Evolutionary conservation across 306 rosid species (phyloP).

Genomic region (Medicago ruthenica): DNA sequence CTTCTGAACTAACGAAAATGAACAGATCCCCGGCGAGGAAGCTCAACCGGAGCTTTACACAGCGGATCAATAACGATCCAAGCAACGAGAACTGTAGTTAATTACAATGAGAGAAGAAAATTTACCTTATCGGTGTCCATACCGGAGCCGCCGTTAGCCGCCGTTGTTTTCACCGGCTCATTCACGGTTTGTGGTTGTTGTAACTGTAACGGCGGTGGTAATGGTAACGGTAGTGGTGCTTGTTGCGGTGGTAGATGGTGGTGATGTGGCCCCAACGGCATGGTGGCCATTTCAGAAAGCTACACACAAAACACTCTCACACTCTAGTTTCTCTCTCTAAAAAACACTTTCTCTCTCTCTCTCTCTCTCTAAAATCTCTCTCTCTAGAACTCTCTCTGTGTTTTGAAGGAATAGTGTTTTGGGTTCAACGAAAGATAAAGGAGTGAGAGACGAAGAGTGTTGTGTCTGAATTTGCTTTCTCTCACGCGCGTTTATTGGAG

Average conservation of each 20-base stretch:
- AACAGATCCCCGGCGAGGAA: constrained; percentile 58
- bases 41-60: constrained; percentile 40
- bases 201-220: background rate
- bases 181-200: constrained; percentile 44
- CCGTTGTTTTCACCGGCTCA: constrained; percentile 51
- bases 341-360: background rate
- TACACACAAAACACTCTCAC: constrained; percentile 19
- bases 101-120: constrained; percentile 39
- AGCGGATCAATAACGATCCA: constrained; percentile 66
- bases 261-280: constrained; percentile 70
- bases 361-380: constrained; percentile 21
- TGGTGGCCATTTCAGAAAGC: constrained; percentile 68
- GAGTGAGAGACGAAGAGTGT: constrained; percentile 9
- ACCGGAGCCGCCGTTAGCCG: constrained; percentile 58
- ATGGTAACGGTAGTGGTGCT: constrained; percentile 43
- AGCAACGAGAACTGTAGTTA: constrained; percentile 27
- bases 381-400: constrained; percentile 14
- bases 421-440: constrained; percentile 44
- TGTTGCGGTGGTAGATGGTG: constrained; percentile 58
- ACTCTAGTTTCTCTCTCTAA: constrained; percentile 31
- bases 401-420: constrained; percentile 37
- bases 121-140: constrained; percentile 73
- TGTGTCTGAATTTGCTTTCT: constrained; percentile 15
- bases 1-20: constrained; percentile 40
- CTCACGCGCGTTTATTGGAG: constrained; percentile 24